These are phyloP conservation scores for Naganishia sp. DNA, from an alignment of 1,284 basidiomycete species.

Conservation along the genomic window DNA sequence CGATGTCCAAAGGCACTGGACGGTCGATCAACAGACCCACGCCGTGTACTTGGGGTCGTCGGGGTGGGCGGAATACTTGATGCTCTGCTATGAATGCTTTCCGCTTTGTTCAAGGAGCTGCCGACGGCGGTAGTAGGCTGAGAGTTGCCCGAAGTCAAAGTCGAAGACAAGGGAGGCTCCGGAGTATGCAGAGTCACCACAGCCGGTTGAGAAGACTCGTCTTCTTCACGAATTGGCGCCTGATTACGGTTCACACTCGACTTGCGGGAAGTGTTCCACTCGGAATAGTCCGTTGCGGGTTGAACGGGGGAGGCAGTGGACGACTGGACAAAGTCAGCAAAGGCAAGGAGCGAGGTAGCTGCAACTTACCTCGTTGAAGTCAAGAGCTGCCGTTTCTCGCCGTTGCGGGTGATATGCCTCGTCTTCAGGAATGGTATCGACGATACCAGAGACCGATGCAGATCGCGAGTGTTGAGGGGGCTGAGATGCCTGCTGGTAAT, in stretches of 20 bases:
- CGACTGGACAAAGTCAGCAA: background rate
- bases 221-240: conserved; percentile 34
- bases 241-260: conserved; percentile 26
- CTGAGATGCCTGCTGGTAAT: conserved; percentile 9
- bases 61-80: conserved; percentile 48
- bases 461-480: conserved; percentile 15
- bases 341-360: background rate
- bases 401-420: conserved; percentile 19
- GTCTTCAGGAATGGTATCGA: conserved; percentile 27
- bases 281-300: conserved; percentile 22
- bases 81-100: conserved; percentile 30
- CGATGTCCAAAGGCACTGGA: conserved; percentile 50
- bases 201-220: conserved; percentile 25
- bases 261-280: conserved; percentile 32
- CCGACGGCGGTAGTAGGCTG: conserved; percentile 52
- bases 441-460: conserved; percentile 17
- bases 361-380: conserved; percentile 19
- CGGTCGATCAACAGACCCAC: conserved; percentile 39
- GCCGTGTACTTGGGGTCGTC: conserved; percentile 38
- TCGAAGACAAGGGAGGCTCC: conserved; percentile 33
- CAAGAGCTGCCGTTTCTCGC: conserved; percentile 8
- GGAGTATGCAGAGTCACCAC: conserved; percentile 3
- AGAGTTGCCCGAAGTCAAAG: conserved; percentile 26
- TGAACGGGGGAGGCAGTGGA: conserved; percentile 15
- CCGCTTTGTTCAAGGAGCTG: conserved; percentile 39